Conservation (phyloP, 495 filamentous ascomycete genomes). For the Astrothelium macrocarpum region DNA sequence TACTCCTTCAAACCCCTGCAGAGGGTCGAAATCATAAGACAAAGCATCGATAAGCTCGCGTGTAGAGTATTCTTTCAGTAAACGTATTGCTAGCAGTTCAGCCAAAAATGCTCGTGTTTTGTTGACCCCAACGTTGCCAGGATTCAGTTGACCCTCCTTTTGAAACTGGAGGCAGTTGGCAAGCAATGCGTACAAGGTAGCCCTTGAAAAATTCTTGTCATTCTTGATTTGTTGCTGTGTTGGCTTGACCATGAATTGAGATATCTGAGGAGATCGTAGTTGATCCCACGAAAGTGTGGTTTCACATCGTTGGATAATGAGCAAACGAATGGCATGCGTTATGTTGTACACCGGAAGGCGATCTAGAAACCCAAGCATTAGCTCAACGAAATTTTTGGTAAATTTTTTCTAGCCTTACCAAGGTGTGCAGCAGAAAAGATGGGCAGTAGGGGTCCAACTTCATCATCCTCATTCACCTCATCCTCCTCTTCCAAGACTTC, state of each 20-base stretch:
- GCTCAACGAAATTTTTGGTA: background rate
- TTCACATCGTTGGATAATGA: slow-evolving; percentile 74
- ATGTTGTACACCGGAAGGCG: slow-evolving; percentile 78
- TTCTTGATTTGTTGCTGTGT: slow-evolving; percentile 71
- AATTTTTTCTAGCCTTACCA: slow-evolving; percentile 39
- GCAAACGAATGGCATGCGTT: slow-evolving; percentile 74
- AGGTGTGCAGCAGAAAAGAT: slow-evolving; percentile 76
- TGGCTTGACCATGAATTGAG: slow-evolving; percentile 89
- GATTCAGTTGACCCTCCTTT: slow-evolving; percentile 72
- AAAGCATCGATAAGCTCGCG: slow-evolving; percentile 84
- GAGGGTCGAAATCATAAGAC: slow-evolving; percentile 87
- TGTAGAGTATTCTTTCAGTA: slow-evolving; percentile 79
- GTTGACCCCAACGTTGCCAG: slow-evolving; percentile 71
- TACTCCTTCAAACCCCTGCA: slow-evolving; percentile 53
- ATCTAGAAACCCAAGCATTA: slow-evolving; percentile 38
- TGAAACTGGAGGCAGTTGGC: slow-evolving; percentile 88
- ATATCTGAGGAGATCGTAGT: slow-evolving; percentile 85
- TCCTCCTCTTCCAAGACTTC: slow-evolving; percentile 27
- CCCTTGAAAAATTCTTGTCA: slow-evolving; percentile 65
- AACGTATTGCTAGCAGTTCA: slow-evolving; percentile 83
- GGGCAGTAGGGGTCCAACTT: slow-evolving; percentile 58
- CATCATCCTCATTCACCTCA: slow-evolving; percentile 44
- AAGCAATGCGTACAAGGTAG: slow-evolving; percentile 79
- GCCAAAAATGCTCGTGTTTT: slow-evolving; percentile 76
- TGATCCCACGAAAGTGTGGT: slow-evolving; percentile 94